These are phyloP conservation scores for Amaranthus tricolor DNA, from an alignment of 179 eudicot species.

Conservation along the genomic window DNA sequence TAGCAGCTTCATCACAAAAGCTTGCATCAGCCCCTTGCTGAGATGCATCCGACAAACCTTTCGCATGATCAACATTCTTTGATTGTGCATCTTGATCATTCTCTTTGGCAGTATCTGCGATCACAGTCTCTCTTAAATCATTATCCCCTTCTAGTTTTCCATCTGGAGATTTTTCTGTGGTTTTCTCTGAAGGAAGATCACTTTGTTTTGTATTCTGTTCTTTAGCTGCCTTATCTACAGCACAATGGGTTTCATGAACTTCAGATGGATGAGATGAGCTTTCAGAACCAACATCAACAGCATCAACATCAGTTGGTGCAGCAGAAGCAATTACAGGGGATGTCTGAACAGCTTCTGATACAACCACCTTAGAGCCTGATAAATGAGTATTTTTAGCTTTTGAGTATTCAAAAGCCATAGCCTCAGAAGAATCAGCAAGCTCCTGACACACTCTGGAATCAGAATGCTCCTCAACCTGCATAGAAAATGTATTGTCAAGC, in stretches of 20 bases:
- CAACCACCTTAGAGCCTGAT: neutral
- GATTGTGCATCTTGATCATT: constrained; percentile 19
- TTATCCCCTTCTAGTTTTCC: constrained; percentile 21
- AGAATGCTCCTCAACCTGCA: constrained; percentile 30
- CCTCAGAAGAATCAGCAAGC: constrained; percentile 12
- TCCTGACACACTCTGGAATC: constrained; percentile 3
- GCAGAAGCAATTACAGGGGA: constrained; percentile 12
- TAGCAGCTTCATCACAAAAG: constrained; percentile 21
- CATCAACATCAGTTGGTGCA: constrained; percentile 22
- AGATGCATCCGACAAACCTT: constrained; percentile 24
- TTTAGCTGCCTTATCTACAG: constrained; percentile 9
- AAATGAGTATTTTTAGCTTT: neutral
- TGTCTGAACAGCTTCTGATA: neutral
- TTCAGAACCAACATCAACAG: constrained; percentile 19
- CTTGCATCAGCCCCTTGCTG: constrained; percentile 23
- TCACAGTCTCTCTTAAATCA: constrained; percentile 5
- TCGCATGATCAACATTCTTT: constrained; percentile 21
- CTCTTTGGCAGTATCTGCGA: constrained; percentile 23
- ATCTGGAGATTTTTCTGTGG: constrained; percentile 23
- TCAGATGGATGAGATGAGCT: constrained; percentile 21
- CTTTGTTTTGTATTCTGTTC: constrained; percentile 14
- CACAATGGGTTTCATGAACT: constrained; percentile 18
- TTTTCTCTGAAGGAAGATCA: constrained; percentile 23
- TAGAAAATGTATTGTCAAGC: constrained; percentile 1
- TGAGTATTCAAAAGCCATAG: neutral